Evolutionary conservation across 1,284 basidiomycete genomes (phyloP), one percentile per base, ranked within the genome.

Genomic region (Malassezia slooffiae): DNA sequence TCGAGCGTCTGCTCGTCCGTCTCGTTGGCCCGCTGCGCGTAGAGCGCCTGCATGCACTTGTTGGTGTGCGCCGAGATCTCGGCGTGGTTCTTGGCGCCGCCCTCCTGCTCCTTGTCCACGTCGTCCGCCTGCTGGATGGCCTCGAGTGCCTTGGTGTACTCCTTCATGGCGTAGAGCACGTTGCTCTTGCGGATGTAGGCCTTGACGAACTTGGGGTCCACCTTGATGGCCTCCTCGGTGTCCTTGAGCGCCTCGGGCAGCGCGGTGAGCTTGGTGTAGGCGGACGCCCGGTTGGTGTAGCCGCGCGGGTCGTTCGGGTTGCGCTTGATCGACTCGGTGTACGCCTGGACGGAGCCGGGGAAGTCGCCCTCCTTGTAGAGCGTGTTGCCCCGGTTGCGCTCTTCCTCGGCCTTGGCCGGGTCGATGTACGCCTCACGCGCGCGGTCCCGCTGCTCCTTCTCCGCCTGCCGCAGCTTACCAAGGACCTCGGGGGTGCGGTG

Each of bases 211-310:
- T 76, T 77, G 27, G 85, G 80, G 72, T 97, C 91, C 35, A 85
- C 79, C 71, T 82, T 82, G 75, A 97, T 91, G 16, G 93, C 90
- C 70, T 85, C 80, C 43, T 99, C 81, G 21, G 81, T 82, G 66
- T 99, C 93, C 73, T 96, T 96, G 64, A 97, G 77, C 1, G 91
- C 93, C 71, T 99, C 93, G 9, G 90, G 85, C 16, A 96, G 73
- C 2, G 93, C 93, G 28, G 79, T 78, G 21, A 99, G 80, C 74
- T 97, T 97, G 70, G 84, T 88, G 74, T 96, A 96, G 16, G 89
- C 90, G 23, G 88, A 84, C 13, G 93, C 87, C 43, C 93, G 82
- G 75, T 99, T 99, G 68, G 90, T 96, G 76, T 93, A 97, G 12
- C 85, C 88, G 54, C 83, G 77, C 9, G 93, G 79, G 67, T 99